Evolutionary conservation across 2,329 filamentous ascomycete species (phyloP).

Genomic region (Microdochium trichocladiopsis): DNA sequence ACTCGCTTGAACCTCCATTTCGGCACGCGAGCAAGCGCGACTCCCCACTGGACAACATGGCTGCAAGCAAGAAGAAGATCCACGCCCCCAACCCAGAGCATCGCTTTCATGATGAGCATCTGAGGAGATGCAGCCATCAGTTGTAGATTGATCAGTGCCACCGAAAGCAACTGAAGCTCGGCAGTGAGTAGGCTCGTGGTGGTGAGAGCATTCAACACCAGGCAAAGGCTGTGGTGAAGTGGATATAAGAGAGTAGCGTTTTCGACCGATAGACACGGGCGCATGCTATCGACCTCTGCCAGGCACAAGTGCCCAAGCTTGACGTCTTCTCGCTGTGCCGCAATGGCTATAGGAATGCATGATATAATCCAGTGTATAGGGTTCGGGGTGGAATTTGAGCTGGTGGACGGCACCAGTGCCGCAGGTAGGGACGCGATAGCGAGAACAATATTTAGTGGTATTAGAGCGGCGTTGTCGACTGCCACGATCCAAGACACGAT

Average conservation of each 20-base stretch:
- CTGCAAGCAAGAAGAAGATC: constrained; percentile 67
- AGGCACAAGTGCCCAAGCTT: constrained; percentile 10
- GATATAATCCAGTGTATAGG: constrained; percentile 74
- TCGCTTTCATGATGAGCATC: constrained; percentile 72
- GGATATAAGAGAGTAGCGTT: constrained; percentile 65
- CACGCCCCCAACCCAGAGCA: constrained; percentile 81
- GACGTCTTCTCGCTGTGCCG: constrained; percentile 14
- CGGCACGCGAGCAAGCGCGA: constrained; percentile 79
- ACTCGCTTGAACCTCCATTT: constrained; percentile 77
- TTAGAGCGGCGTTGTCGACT: constrained; percentile 47
- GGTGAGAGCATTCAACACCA: constrained; percentile 70
- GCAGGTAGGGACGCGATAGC: constrained; percentile 71
- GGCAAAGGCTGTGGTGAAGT: constrained; percentile 70
- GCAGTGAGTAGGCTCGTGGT: constrained; percentile 82
- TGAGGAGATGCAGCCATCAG: constrained; percentile 76
- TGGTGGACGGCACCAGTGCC: constrained; percentile 60
- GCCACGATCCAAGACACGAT: constrained; percentile 71
- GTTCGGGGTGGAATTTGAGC: constrained; percentile 50
- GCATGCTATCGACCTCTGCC: not conserved
- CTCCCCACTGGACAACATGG: constrained; percentile 72
- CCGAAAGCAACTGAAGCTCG: constrained; percentile 81
- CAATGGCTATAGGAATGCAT: constrained; percentile 58
- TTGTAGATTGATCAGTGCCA: constrained; percentile 73
- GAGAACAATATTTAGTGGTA: constrained; percentile 78
- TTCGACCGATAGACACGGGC: constrained; percentile 41